A percentile compares a stretch with the other conserved stretches of the same genome.
Evolutionary conservation across 768 basidiomycete species (phyloP).

Genomic region (Antrodiella citrinella): DNA sequence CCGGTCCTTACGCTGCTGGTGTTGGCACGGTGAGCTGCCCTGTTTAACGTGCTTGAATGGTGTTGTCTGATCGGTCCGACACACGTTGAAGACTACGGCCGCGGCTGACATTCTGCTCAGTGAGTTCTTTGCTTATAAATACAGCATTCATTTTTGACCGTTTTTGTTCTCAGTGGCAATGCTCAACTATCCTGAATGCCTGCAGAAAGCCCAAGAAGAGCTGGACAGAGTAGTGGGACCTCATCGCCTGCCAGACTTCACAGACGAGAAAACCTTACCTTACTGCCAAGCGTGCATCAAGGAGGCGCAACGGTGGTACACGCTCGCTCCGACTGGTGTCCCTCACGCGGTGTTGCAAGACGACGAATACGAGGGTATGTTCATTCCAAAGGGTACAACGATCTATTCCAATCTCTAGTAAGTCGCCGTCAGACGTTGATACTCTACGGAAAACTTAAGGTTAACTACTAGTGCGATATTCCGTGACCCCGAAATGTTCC

Average conservation of each 20-base stretch:
- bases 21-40: neutral
- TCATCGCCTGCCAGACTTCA: conserved; percentile 48
- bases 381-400: conserved; percentile 51
- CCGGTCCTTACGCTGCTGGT: conserved; percentile 2
- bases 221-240: conserved; percentile 48
- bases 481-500: conserved; percentile 11
- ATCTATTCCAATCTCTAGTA: conserved; percentile 36
- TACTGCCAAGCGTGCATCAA: conserved; percentile 46
- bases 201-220: conserved; percentile 51
- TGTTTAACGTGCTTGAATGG: no score
- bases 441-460: neutral
- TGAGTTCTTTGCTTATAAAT: neutral
- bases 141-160: neutral
- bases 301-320: conserved; percentile 47
- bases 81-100: neutral
- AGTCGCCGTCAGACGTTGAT: conserved; percentile 38
- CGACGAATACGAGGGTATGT: conserved; percentile 47
- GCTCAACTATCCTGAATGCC: conserved; percentile 46
- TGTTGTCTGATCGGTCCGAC: no score
- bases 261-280: conserved; percentile 44
- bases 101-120: neutral
- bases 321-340: conserved; percentile 43
- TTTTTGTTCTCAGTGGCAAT: conserved; percentile 35
- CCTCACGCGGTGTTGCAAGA: conserved; percentile 29
- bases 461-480: conserved; percentile 13